phyloP scores from a whole-genome alignment of 805 yeast genomes.

The Candida namnaoensis region DNA sequence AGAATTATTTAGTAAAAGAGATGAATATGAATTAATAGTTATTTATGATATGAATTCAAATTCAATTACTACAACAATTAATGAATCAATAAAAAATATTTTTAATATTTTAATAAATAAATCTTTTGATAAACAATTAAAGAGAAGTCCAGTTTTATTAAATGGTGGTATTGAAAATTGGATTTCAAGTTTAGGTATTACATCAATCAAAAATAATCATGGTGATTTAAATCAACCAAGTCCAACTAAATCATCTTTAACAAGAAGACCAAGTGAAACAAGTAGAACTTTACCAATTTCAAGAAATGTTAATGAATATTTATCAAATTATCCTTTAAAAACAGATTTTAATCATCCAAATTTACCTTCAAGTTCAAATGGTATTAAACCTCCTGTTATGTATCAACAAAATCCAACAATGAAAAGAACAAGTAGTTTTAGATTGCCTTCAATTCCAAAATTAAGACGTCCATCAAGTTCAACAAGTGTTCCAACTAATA shows the following conservation, averaged over 20 bases:
- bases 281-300: conserved; percentile 7
- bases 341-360: conserved; percentile 6
- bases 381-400: too few relatives aligned
- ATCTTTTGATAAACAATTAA: conserved; percentile 25
- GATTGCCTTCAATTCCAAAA: conserved; percentile 7
- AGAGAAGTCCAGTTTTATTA: conserved; percentile 34
- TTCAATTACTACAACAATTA: background rate
- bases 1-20: conserved; percentile 41
- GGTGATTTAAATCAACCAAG: conserved; percentile 6
- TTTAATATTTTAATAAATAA: conserved; percentile 23
- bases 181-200: conserved; percentile 14
- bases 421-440: conserved; percentile 14
- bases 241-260: background rate
- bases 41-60: conserved; percentile 27
- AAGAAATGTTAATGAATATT: conserved; percentile 9
- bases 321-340: conserved; percentile 9
- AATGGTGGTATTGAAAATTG: conserved; percentile 51
- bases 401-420: background rate
- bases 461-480: conserved; percentile 4
- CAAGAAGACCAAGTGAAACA: conserved; percentile 4
- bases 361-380: background rate
- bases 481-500: conserved; percentile 2
- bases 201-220: conserved; percentile 11
- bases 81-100: conserved; percentile 3
- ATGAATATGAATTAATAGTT: conserved; percentile 53